Base-by-base conservation (phyloP, 73 alveolate species). In the Paramecium octaurelia region DNA sequence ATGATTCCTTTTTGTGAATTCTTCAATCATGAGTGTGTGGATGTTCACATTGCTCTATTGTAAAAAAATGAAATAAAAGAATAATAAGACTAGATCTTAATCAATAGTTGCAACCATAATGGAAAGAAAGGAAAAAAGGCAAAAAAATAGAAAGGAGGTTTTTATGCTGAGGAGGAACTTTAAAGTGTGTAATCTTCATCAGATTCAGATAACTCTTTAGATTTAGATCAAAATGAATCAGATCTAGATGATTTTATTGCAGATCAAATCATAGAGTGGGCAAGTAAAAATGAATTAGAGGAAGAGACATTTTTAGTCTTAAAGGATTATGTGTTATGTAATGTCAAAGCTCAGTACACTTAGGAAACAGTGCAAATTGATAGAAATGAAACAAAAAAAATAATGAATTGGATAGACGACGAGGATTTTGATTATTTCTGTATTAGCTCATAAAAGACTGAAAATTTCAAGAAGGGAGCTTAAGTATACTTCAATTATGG, bases 401-500 rank as follows among this genome's bases (percentile, higher is more conserved):
- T 68, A 12, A 68, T 31, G 46, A 24, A 34, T 68, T 29, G 42
- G 42, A 68, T 12, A 6, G 85, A 68, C 6, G 85, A 68, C 2
- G 38, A 59, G 38, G 92, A 86, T 40, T 92, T 89, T 31, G 97
- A 93, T 86, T 75, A 93, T 38, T 95, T 48, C 40, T 84, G 83
- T 21, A 76, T 95, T 34, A 58, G 87, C 24, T 85, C 92, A 44
- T 75, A 95, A 9, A 38, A 77, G 27, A 73, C 90, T 20, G 96
- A 93, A 57, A 50, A 86, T 16, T 95, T 93, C 42, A 59, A 92
- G 18, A 92, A 92, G 21, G 94, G 92, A 11, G 29, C 95, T 8
- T 59, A 94, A 57, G 93, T 94, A 10, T 94, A 60, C 77, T 54
- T 94, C 21, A 70, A 93, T 89, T 94, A 94, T 86, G 97, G 97